These are phyloP conservation scores for Geotrichum ghanense DNA, from an alignment of 805 yeast genomes.

Conservation along the genomic window DNA sequence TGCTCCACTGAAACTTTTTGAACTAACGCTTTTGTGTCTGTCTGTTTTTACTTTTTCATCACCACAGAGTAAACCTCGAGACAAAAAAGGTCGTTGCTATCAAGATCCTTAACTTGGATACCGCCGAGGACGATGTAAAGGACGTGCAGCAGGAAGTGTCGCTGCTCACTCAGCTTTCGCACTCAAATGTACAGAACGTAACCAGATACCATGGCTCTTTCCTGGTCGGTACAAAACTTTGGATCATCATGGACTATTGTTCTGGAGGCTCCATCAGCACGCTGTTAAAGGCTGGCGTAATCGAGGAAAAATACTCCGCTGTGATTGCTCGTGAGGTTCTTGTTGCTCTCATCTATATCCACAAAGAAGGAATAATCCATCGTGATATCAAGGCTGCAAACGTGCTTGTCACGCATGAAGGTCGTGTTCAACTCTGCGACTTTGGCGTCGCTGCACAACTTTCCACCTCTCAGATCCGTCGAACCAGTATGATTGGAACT, in stretches of 20 bases:
- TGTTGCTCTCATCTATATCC: slow-evolving; percentile 69
- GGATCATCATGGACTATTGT: slow-evolving; percentile 97
- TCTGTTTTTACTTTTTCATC: too few relatives aligned
- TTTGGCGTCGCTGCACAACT: slow-evolving; percentile 97
- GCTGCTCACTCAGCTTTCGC: slow-evolving; percentile 68
- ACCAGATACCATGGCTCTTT: slow-evolving; percentile 88
- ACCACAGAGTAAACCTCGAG: slow-evolving; percentile 21
- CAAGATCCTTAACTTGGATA: slow-evolving; percentile 83
- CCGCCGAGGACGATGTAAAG: slow-evolving; percentile 85
- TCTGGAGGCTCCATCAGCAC: slow-evolving; percentile 94
- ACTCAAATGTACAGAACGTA: slow-evolving; percentile 67
- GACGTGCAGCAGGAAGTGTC: slow-evolving; percentile 92
- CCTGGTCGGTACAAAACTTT: slow-evolving; percentile 75
- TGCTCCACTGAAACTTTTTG: too few relatives aligned
- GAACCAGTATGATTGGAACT: slow-evolving; percentile 81
- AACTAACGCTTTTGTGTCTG: too few relatives aligned
- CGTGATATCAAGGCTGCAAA: slow-evolving; percentile 96
- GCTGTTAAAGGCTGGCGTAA: slow-evolving; percentile 68
- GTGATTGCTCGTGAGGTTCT: slow-evolving; percentile 75
- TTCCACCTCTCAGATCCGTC: slow-evolving; percentile 57
- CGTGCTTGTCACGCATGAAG: slow-evolving; percentile 78
- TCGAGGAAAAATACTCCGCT: slow-evolving; percentile 75
- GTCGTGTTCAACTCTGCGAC: slow-evolving; percentile 85
- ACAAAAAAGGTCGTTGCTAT: slow-evolving; percentile 82
- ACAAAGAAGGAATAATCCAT: slow-evolving; percentile 83